Percentiles rank a stretch among this genome's conserved stretches.
These are phyloP conservation scores for Botrytis fragariae DNA, from an alignment of 2,329 filamentous ascomycete genomes.

Conservation along the genomic window DNA sequence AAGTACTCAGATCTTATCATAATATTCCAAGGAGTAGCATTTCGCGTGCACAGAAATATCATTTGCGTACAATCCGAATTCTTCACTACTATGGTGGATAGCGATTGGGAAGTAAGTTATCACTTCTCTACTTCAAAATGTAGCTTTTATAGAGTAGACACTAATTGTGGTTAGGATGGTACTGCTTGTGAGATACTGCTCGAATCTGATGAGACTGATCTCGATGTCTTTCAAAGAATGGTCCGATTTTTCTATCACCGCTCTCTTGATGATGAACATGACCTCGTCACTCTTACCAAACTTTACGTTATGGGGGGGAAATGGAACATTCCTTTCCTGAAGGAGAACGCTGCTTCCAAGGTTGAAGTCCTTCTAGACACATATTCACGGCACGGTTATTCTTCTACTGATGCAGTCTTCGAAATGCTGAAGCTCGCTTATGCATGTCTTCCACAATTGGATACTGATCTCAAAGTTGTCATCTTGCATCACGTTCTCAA, in stretches of 20 bases:
- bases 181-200: not conserved
- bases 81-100: constrained; percentile 19
- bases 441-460: not conserved
- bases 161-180: not conserved
- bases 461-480: not conserved
- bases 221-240: not conserved
- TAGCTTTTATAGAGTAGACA: not conserved
- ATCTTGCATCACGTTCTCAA: not conserved
- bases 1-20: constrained; percentile 26
- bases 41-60: constrained; percentile 25
- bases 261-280: not conserved
- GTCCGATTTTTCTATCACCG: not conserved
- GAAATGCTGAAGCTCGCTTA: not conserved
- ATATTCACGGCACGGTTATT: not conserved
- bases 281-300: not conserved
- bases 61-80: constrained; percentile 26
- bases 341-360: not conserved
- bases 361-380: too few relatives aligned
- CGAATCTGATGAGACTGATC: not conserved
- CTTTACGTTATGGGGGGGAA: not conserved
- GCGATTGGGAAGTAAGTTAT: not conserved
- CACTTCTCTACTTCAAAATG: not conserved
- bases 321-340: not conserved
- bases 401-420: not conserved
- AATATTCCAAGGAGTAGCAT: constrained; percentile 19